Evolutionary conservation across 176 grass and related monocot genomes (phyloP), one percentile per base, ranked within the genome.

Genomic region (Rhynchospora pubera): DNA sequence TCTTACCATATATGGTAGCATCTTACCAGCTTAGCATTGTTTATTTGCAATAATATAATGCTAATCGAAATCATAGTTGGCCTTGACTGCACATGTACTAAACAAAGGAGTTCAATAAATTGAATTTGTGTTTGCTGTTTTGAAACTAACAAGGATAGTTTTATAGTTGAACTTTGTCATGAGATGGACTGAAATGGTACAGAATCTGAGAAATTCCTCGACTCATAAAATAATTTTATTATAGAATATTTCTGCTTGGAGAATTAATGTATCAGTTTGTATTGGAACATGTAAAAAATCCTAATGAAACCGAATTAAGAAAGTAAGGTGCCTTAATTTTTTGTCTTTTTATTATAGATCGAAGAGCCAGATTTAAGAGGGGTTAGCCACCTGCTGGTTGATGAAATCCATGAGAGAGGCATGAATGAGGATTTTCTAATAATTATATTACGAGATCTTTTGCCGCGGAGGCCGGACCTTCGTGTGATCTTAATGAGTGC

Each of bases 381-480:
- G 74, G 85, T 94, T 78, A 97, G 83, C 82, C 90, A 97, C 93
- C 79, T 97, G 80, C 85, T 97, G 70, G 87, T 94, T 81, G 95
- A 97, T 15, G 95, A 97, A 88, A 97, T 97, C 84, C 95, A 97
- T 88, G 95, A 97, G 83, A 89, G 95, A 50, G 95, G 95, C 77
- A 94, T 94, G 90, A 94, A 94, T 57, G 95, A 97, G 89, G 95
- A 97, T 91, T 97, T 97, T 85, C 92, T 97, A 80, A 94, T 97
- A 71, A 97, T 97, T 81, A 97, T 97, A 69, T 84, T 97, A 48
- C 92, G 87, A 16, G 92, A 97, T 65, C 92, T 97, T 78, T 86
- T 97, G 77, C 92, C 95, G 74, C 85, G 83, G 28, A 86, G 95
- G 80, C 92, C 87, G 9, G 95, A 97, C 61, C 83, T 97, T 56